Percentiles rank a stretch among this genome's conserved stretches.
Conservation (phyloP, 352 stramenopile genomes). For the Globisporangium uncinulatum region DNA sequence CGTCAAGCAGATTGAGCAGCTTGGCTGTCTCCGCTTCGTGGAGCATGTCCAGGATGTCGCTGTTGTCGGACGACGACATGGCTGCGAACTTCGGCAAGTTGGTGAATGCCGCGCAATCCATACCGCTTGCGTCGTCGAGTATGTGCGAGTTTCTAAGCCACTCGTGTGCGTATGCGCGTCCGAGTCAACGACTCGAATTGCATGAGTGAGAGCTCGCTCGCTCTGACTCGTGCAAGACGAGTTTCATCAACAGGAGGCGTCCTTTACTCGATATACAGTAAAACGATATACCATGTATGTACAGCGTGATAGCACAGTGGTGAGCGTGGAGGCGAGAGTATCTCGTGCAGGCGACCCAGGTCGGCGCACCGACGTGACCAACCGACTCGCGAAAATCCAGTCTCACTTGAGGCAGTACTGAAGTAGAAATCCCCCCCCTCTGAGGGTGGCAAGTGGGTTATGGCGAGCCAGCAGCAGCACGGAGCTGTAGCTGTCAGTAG, state of each 20-base stretch:
- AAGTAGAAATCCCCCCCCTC: neutral
- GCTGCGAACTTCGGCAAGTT: neutral
- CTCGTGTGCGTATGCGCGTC: too few species aligned
- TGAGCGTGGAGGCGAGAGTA: neutral
- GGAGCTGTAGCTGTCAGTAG: too few species aligned
- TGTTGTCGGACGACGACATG: neutral
- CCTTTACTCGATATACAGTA: neutral
- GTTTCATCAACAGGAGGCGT: too few species aligned
- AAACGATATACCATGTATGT: neutral
- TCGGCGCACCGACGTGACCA: neutral
- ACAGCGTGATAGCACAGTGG: neutral
- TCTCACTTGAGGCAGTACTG: neutral
- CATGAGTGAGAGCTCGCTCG: too few species aligned
- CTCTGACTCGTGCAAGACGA: too few species aligned
- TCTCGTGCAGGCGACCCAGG: neutral
- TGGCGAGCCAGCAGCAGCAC: neutral
- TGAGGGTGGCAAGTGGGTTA: neutral
- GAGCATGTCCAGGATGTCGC: constrained; percentile 21
- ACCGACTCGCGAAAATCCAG: neutral
- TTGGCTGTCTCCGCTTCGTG: constrained; percentile 3
- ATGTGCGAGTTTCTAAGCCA: too few species aligned
- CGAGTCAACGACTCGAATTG: too few species aligned
- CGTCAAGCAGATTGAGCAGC: constrained; percentile 3
- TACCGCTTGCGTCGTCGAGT: neutral
- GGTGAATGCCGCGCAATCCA: neutral